phyloP scores from a whole-genome alignment of 1,139 yeast species.

The Diutina catenulata region DNA sequence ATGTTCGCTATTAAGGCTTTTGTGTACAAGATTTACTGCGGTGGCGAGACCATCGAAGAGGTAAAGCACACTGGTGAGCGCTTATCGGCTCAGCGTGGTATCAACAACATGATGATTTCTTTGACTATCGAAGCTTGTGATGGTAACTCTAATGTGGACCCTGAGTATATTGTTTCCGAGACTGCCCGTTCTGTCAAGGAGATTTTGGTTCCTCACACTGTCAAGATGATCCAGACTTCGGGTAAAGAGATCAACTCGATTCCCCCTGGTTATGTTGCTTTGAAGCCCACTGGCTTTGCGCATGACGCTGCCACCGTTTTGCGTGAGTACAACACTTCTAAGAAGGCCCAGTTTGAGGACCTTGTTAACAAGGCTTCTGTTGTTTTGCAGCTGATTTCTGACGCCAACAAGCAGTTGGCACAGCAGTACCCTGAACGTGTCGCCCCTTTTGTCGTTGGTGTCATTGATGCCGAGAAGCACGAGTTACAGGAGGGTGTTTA shows the following conservation, averaged over 20 bases:
- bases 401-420: slow-evolving; percentile 37
- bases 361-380: slow-evolving; percentile 55
- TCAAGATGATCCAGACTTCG: slow-evolving; percentile 31
- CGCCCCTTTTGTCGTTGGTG: slow-evolving; percentile 76
- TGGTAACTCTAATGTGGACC: slow-evolving; percentile 53
- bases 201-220: slow-evolving; percentile 63
- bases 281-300: slow-evolving; percentile 88
- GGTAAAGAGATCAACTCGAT: slow-evolving; percentile 44
- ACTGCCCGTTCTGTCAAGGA: slow-evolving; percentile 58
- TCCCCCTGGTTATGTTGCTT: slow-evolving; percentile 78
- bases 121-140: slow-evolving; percentile 90
- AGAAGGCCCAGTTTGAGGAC: slow-evolving; percentile 41
- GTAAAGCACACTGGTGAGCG: slow-evolving; percentile 61
- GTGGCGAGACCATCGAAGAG: slow-evolving; percentile 70
- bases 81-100: slow-evolving; percentile 52
- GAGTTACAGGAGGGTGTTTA: slow-evolving; percentile 87
- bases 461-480: slow-evolving; percentile 87
- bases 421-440: slow-evolving; percentile 51
- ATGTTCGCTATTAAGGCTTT: slow-evolving; percentile 55
- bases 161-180: slow-evolving; percentile 51
- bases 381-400: slow-evolving; percentile 44
- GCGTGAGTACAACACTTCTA: slow-evolving; percentile 40
- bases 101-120: slow-evolving; percentile 88
- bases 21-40: slow-evolving; percentile 79
- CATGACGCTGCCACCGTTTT: slow-evolving; percentile 68